phyloP scores from a whole-genome alignment of 208 protist species.

The Phytomonas francai region DNA sequence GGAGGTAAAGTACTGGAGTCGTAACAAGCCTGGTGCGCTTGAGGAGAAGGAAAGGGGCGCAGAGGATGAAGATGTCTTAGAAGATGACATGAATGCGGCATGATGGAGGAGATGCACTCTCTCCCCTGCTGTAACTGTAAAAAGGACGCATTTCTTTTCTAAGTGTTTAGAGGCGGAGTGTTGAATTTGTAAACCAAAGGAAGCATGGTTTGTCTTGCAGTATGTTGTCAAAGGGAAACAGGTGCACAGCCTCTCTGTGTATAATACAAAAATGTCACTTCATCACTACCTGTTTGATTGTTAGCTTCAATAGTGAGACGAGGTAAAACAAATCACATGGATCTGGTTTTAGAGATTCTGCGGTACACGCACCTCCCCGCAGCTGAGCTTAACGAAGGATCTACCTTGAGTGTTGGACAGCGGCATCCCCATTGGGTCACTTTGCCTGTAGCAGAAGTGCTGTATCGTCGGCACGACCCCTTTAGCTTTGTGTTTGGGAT shows the following conservation, averaged over 20 bases:
- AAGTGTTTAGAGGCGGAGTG: neutral
- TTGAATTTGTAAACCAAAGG: constrained; percentile 7
- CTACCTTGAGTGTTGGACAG: too few relatives aligned
- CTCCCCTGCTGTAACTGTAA: too few relatives aligned
- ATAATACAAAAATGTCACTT: too few relatives aligned
- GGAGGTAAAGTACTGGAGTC: constrained; percentile 85
- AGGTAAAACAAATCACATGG: neutral
- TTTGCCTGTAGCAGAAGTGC: constrained; percentile 41
- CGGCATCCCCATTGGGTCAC: constrained; percentile 23
- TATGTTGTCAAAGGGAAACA: too few relatives aligned
- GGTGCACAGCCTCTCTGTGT: too few relatives aligned
- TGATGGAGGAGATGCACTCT: neutral
- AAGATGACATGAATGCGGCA: constrained; percentile 17
- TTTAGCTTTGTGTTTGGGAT: constrained; percentile 56
- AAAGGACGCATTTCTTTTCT: neutral
- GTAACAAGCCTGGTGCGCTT: constrained; percentile 79
- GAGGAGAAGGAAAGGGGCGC: constrained; percentile 69
- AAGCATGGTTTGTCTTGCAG: neutral
- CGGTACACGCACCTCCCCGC: constrained; percentile 31
- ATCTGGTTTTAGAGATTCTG: constrained; percentile 10
- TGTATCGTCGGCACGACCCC: constrained; percentile 34
- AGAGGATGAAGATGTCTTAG: constrained; percentile 60
- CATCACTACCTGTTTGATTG: too few relatives aligned
- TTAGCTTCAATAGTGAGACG: too few relatives aligned
- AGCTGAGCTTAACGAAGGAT: constrained; percentile 14